Base-by-base conservation (phyloP, 176 grass and related monocot species). In the Ananas comosus region DNA sequence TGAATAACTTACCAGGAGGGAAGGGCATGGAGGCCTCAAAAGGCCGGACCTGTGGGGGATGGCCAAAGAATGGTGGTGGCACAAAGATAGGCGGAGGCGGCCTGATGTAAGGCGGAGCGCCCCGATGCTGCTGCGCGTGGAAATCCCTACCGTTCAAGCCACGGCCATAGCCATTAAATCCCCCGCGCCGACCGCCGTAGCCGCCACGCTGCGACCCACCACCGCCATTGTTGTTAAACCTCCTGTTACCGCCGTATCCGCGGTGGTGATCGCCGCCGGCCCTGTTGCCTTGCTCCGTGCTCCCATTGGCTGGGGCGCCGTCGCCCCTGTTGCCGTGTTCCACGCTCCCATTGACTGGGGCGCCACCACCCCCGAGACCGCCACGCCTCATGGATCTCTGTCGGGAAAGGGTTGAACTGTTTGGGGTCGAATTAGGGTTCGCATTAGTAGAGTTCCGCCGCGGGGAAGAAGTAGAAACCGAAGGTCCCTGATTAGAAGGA, bases 1-100 rank as follows among this genome's bases (percentile, higher is more conserved):
- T 12, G 63, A n/a, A 56, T 16, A 59, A 25, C 79, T 80, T 84
- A 96, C 88, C 92, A 80, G 92, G 27, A 80, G 92, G 27, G 61
- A 83, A 97, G 51, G 72, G 17, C 9, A 92, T 81, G 64, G 79
- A 76, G 4, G 69, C 63, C 53, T 70, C 88, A 81, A 83, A 89
- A 27, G 76, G 74, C 49, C 69, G 66, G 53, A 78, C 74, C 33
- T 82, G 79, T 56, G 77, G 74, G 76, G 74, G 76, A 53, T 78
- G 57, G 54, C 51, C 70, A 66, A 71, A 17, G 68, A 78, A 92
- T 74, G 84, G 81, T 13, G 53, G 73, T 17, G 79, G 53, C 51
- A 78, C 77, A 80, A 74, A 29, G 50, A 79, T 48, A 7, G 83
- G 70, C 12, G 77, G 71, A n/a, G 78, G 77, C 54, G 67, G 49